Evolutionary conservation across 2,329 filamentous ascomycete species (phyloP).

Genomic region (Tolypocladium endophyticum): DNA sequence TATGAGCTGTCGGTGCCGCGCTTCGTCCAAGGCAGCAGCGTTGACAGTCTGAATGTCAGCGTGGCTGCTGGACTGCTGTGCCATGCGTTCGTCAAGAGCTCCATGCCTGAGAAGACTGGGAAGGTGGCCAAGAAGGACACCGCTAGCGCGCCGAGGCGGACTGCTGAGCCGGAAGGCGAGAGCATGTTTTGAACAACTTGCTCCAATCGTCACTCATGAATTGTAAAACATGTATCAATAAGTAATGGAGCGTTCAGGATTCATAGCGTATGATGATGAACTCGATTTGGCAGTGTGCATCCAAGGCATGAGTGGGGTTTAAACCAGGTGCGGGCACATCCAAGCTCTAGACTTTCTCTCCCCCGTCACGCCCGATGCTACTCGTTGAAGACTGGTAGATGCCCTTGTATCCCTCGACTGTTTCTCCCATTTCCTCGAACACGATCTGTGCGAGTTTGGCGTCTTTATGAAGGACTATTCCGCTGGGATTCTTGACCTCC

Average conservation of each 20-base stretch:
- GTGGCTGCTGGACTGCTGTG: slow-evolving; percentile 74
- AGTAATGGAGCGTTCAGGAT: not conserved
- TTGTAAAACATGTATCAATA: not conserved
- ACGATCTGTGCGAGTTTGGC: not conserved
- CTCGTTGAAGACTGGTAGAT: not conserved
- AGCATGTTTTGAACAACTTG: not conserved
- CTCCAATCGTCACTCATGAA: not conserved
- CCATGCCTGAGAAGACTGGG: slow-evolving; percentile 4
- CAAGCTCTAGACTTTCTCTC: not conserved
- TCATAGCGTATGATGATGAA: not conserved
- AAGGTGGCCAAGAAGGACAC: not conserved
- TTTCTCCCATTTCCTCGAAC: not conserved
- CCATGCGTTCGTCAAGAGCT: slow-evolving; percentile 49
- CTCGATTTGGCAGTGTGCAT: not conserved
- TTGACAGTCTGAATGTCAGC: slow-evolving; percentile 91
- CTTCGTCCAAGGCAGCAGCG: slow-evolving; percentile 39
- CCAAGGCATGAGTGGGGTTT: not conserved
- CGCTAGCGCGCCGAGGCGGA: not conserved
- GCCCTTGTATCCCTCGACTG: not conserved
- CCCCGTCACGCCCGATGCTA: not conserved
- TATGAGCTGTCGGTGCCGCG: slow-evolving; percentile 54
- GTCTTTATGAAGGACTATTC: not conserved
- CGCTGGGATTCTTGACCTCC: not conserved
- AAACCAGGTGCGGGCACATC: not conserved
- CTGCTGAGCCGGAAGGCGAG: not conserved